Evolutionary conservation across 768 basidiomycete species (phyloP).

Genomic region (Calocybe gangraenosa): DNA sequence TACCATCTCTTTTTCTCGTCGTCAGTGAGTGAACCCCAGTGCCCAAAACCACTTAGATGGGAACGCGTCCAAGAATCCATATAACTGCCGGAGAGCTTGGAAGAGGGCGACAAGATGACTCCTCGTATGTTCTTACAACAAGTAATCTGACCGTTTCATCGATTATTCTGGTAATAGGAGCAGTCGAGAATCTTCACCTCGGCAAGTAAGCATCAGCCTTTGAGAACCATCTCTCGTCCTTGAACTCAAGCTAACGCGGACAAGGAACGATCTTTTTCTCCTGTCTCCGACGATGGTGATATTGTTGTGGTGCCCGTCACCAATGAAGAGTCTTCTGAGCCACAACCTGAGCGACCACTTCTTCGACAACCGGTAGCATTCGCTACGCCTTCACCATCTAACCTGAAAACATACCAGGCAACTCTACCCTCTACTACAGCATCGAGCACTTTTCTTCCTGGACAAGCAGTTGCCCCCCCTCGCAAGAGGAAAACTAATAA

Average conservation of each 20-base stretch:
- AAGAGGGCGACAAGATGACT: too few species aligned
- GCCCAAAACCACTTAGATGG: too few species aligned
- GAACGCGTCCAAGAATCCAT: too few species aligned
- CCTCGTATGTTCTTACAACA: not conserved
- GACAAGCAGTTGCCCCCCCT: constrained; percentile 31
- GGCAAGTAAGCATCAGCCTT: constrained; percentile 29
- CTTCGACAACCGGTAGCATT: constrained; percentile 61
- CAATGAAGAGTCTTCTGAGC: constrained; percentile 41
- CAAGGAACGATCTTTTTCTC: constrained; percentile 47
- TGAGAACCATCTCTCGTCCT: constrained; percentile 1
- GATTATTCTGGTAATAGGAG: constrained; percentile 22
- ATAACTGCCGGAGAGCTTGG: too few species aligned
- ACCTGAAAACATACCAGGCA: constrained; percentile 40
- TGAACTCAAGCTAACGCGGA: constrained; percentile 22
- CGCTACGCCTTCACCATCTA: constrained; percentile 24
- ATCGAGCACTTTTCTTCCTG: constrained; percentile 45
- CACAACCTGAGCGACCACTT: constrained; percentile 41
- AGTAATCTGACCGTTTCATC: not conserved
- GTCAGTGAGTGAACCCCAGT: too few species aligned
- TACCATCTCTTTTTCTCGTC: too few species aligned
- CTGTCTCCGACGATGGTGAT: constrained; percentile 48
- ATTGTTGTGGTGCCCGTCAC: constrained; percentile 32
- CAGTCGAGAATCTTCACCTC: constrained; percentile 54
- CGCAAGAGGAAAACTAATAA: constrained; percentile 14
- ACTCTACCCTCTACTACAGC: constrained; percentile 18